Percentiles rank a stretch among this genome's conserved stretches.
Conservation (phyloP, 345 rosid species). For the Fremontodendron californicum region DNA sequence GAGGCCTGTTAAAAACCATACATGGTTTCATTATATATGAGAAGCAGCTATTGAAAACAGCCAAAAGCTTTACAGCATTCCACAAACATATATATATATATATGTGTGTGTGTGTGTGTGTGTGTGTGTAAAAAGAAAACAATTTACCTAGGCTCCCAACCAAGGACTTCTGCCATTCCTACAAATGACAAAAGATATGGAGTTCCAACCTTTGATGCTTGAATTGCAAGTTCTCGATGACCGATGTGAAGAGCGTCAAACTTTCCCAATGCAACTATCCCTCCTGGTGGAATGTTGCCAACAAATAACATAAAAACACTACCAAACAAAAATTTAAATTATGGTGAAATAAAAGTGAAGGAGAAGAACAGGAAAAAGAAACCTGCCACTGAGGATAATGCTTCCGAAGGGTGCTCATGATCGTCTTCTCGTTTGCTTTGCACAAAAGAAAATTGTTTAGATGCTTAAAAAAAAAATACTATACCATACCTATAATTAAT, state of each 20-base stretch:
- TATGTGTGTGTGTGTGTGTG: background rate
- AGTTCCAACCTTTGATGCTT: constrained; percentile 81
- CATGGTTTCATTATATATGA: background rate
- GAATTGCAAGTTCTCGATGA: constrained; percentile 90
- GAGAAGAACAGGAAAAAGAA: constrained; percentile 13
- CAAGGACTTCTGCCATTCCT: constrained; percentile 89
- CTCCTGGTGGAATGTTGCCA: constrained; percentile 44
- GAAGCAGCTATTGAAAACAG: background rate
- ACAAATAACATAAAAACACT: background rate
- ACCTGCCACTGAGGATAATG: constrained; percentile 67
- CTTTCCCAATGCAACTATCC: constrained; percentile 91
- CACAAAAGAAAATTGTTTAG: constrained; percentile 36
- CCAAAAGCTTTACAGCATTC: constrained; percentile 3
- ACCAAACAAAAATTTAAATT: background rate
- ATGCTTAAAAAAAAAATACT: background rate
- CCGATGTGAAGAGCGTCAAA: constrained; percentile 94
- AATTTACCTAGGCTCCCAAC: constrained; percentile 90
- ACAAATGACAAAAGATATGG: constrained; percentile 84
- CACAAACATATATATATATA: background rate
- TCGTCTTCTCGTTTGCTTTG: constrained; percentile 67
- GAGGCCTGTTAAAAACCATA: constrained; percentile 49
- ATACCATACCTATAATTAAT: too few species aligned
- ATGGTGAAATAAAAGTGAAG: background rate
- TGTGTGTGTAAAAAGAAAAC: background rate
- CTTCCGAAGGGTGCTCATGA: constrained; percentile 45